These are phyloP conservation scores for Ogataea neopini DNA, from an alignment of 805 yeast genomes.

Conservation along the genomic window DNA sequence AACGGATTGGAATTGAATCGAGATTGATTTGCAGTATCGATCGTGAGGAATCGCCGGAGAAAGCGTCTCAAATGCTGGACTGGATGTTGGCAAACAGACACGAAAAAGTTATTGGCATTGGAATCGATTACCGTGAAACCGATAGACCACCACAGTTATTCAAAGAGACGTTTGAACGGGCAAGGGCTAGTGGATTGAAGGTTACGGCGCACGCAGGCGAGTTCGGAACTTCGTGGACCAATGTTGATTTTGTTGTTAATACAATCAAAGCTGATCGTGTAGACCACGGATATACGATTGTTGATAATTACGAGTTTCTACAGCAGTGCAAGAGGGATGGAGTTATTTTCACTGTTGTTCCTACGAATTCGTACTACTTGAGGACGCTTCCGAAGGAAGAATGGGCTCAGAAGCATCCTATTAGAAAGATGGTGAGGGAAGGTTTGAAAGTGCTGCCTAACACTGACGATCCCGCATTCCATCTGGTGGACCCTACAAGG, in stretches of 20 bases:
- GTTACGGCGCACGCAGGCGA: slow-evolving; percentile 37
- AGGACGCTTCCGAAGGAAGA: slow-evolving; percentile 29
- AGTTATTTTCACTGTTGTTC: slow-evolving; percentile 33
- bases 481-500: slow-evolving; percentile 32
- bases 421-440: slow-evolving; percentile 30
- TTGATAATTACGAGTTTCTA: slow-evolving; percentile 29
- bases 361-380: slow-evolving; percentile 35
- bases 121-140: slow-evolving; percentile 35
- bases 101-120: slow-evolving; percentile 31
- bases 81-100: slow-evolving; percentile 31
- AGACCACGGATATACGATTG: slow-evolving; percentile 35
- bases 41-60: slow-evolving; percentile 29
- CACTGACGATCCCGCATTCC: slow-evolving; percentile 36
- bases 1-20: slow-evolving; percentile 23
- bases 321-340: slow-evolving; percentile 25
- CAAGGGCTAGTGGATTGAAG: slow-evolving; percentile 27
- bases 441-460: slow-evolving; percentile 34
- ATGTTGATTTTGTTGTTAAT: slow-evolving; percentile 30
- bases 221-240: slow-evolving; percentile 32
- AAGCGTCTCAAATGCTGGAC: slow-evolving; percentile 31
- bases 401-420: slow-evolving; percentile 36
- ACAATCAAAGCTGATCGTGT: slow-evolving; percentile 29
- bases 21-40: slow-evolving; percentile 34
- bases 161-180: slow-evolving; percentile 28
- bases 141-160: slow-evolving; percentile 33